Base-by-base conservation (phyloP, 192 early-diverging fungal species). In the Gryganskiella cystojenkinii region DNA sequence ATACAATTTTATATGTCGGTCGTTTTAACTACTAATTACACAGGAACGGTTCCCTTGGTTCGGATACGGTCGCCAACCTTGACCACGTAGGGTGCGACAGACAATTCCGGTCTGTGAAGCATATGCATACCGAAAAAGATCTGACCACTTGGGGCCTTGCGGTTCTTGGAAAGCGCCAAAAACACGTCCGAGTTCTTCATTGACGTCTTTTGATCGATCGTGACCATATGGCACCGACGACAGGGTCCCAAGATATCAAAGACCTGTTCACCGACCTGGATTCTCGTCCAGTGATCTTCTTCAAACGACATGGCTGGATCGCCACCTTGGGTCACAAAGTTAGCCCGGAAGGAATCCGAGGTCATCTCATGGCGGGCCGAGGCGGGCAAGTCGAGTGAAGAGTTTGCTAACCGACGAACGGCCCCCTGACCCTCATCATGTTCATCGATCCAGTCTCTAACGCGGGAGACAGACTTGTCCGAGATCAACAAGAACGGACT, bases 221-320 rank as follows among this genome's bases (percentile, higher is more conserved):
- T 89, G n/a, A 93, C 84, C 88, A 94, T 90, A 57, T 90, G 86
- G 81, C 92, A 94, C 15, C 92, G 86, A 10, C 72, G 71, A 67
- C 92, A 94, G 3, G 86, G 90, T 4, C 88, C 90, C 20, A 84
- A 31, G 4, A 89, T 81, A 60, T 84, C 72, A 63, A 90, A 90
- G 31, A 74, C 58, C 33, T 84, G 84, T 3, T 53, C 71, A 17
- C 82, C 84, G 45, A 88, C 79, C 54, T 52, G 70, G 44, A 89
- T 61, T 27, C 74, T 51, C 20, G 61, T 70, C 90, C 90, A 92
- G 6, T 69, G 49, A 64, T 94, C 90, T 66, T 95, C 94, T 22
- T 84, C 86, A 60, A 90, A 95, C 15, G 37, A 40, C 37, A 40
- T 9, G 37, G 37, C 79, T 74, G n/a, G 25, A 20, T 61, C 72